These are phyloP conservation scores for Prillingera fragicola DNA, from an alignment of 1,284 basidiomycete genomes.

Conservation along the genomic window DNA sequence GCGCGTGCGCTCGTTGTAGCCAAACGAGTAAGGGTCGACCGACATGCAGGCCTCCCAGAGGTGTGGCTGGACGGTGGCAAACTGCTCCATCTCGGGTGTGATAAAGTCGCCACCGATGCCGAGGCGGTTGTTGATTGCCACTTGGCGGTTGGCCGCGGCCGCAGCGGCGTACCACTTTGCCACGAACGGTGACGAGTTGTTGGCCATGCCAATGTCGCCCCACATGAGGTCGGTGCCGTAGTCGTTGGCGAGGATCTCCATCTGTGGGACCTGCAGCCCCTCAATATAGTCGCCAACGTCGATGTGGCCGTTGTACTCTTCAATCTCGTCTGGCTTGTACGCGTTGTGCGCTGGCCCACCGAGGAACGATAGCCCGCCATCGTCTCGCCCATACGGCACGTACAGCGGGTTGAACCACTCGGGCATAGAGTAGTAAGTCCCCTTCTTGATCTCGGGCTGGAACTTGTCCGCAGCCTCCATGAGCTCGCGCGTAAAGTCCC, in stretches of 20 bases:
- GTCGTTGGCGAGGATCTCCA: slow-evolving; percentile 53
- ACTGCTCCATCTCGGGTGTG: slow-evolving; percentile 57
- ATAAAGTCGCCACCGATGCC: slow-evolving; percentile 51
- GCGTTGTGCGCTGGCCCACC: slow-evolving; percentile 56
- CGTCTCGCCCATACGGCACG: slow-evolving; percentile 53
- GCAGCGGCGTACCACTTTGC: slow-evolving; percentile 56
- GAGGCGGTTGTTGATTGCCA: slow-evolving; percentile 56
- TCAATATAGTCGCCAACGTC: slow-evolving; percentile 54
- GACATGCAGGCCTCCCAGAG: slow-evolving; percentile 55
- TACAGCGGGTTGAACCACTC: slow-evolving; percentile 59
- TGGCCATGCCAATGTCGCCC: slow-evolving; percentile 58
- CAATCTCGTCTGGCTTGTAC: slow-evolving; percentile 52
- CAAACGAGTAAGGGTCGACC: slow-evolving; percentile 23
- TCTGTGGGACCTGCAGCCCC: slow-evolving; percentile 57
- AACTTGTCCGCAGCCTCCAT: slow-evolving; percentile 52
- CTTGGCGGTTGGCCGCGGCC: slow-evolving; percentile 52
- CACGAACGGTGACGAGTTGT: slow-evolving; percentile 52
- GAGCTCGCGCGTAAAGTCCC: slow-evolving; percentile 56
- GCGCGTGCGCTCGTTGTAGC: slow-evolving; percentile 49
- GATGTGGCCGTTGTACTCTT: slow-evolving; percentile 56
- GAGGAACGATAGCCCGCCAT: slow-evolving; percentile 49
- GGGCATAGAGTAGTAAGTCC: slow-evolving; percentile 37
- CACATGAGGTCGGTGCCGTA: slow-evolving; percentile 58
- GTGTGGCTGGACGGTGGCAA: slow-evolving; percentile 52
- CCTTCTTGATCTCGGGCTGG: slow-evolving; percentile 20